Evolutionary conservation across 2,329 filamentous ascomycete species (phyloP), one percentile per base, ranked within the genome.

Genomic region (Pseudogymnoascus sp.): DNA sequence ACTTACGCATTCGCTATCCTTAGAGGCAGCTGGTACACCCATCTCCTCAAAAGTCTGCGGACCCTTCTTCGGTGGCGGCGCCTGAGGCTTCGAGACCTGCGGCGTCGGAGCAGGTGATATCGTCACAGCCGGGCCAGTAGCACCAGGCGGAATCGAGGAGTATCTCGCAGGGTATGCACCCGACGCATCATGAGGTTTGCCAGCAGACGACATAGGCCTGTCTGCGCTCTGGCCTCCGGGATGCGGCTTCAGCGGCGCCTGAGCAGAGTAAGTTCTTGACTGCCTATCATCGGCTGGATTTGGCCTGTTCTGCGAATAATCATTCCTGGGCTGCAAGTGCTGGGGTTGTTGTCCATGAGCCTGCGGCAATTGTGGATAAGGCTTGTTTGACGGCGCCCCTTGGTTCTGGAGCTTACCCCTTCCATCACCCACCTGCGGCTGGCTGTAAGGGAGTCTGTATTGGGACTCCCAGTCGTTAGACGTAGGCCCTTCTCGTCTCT

Each of bases 21-120:
- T 83, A 75, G 94, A 92, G 58, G 82, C 86, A 70, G 87, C 83
- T 6, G 92, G 91, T 69, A 99, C 93, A 39, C 94, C 94, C 94
- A 99, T 99, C 73, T 95, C 92, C 73, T 97, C 93, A 74, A 99
- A 99, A 0, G 94, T 97, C 69, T 94, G 91, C 0, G 94, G 93
- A 10, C 93, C 94, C 72, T 92, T 90, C 59, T 81, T 82, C 65
- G 63, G 69, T 61, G 63, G 63, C 19, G 38, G 26, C 3, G 61
- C 61, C 14, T 63, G 66, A 59, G 64, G 55, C 43, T 37, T 68
- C 67, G 23, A 12, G 4, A n/a, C 43, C 12, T 6, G 19, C 11
- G 52, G 52, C 10, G 16, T 59, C 26, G 55, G 55, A 21, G 55
- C 55, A 37, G 55, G 55, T 35, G 31, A 35, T 11, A 59, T 59